Base-by-base conservation (phyloP, 1,139 yeast species). In the Protomyces macrosporus region DNA sequence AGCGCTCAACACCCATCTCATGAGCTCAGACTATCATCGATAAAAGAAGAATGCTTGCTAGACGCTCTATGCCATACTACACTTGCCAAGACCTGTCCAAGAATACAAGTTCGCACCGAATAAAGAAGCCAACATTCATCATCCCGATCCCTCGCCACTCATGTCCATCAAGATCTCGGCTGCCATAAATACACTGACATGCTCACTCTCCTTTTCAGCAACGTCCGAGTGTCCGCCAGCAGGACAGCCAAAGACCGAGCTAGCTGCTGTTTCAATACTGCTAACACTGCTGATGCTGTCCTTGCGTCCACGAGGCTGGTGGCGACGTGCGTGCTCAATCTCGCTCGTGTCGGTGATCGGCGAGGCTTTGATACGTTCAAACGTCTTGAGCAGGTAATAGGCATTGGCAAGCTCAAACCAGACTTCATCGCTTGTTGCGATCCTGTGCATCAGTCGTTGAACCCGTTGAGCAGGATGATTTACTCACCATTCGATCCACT, bases 1-100 rank as follows among this genome's bases (percentile, higher is more conserved):
- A 69, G 81, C 87, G 65, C 80, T 85, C 3, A 85, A 85, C 68
- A 74, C 81, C 10, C 61, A 60, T 32, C 45, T 67, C 39, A 67
- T 67, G 68, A 77, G 73, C 50, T 77, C 70, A 69, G 77, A 42
- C 48, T 42, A 6, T n/a, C 48, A 42, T 42, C 48, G 48, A 6
- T 42, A 16, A 42, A n/a, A 14, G 5, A 39, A 39, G n/a, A 39
- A 39, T 39, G 42, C 42, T 9, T 39, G 42, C 12, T 23, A 23
- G 23, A 23, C 23, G 23, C 23, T 23, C 23, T 23, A 23, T 23
- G 23, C 23, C 23, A 23, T 23, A 23, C 23, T 23, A 23, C 23
- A 23, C 23, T 23, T 23, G 23, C 23, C 23, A 23, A 23, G 23
- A 23, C 23, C 2, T 23, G 2, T 23, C 23, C 23, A 23, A 23